Evolutionary conservation across 208 protist species (phyloP).

Genomic region (Leishmania lainsoni): DNA sequence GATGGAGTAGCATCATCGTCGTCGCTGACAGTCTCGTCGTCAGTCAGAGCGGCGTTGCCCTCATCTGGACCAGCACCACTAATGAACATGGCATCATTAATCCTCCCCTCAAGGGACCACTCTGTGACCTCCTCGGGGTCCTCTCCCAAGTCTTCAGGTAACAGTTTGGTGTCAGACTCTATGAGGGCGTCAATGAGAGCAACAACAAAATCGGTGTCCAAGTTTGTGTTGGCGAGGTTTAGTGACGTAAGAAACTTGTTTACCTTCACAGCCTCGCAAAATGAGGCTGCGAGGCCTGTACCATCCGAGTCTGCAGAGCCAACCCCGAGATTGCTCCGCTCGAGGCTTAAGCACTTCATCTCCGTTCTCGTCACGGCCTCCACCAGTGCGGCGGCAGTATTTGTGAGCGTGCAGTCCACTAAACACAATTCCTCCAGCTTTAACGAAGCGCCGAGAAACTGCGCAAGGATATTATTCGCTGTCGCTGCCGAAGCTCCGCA

Average conservation of each 20-base stretch:
- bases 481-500: slow-evolving; percentile 10
- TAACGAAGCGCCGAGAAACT: background rate
- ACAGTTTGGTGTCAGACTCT: slow-evolving; percentile 60
- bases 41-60: background rate
- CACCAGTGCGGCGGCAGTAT: slow-evolving; percentile 15
- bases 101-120: slow-evolving; percentile 23
- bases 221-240: slow-evolving; percentile 63
- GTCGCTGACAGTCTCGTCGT: slow-evolving; percentile 5
- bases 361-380: slow-evolving; percentile 24
- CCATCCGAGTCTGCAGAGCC: slow-evolving; percentile 25
- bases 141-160: slow-evolving; percentile 48
- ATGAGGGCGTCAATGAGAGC: slow-evolving; percentile 48
- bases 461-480: background rate
- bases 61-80: slow-evolving; percentile 20
- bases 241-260: slow-evolving; percentile 80
- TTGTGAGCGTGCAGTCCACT: slow-evolving; percentile 17
- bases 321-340: slow-evolving; percentile 57
- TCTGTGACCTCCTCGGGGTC: slow-evolving; percentile 21
- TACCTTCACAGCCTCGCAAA: slow-evolving; percentile 58
- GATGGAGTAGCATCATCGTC: slow-evolving; percentile 10
- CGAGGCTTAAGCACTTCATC: slow-evolving; percentile 43
- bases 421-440: slow-evolving; percentile 17
- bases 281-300: slow-evolving; percentile 31
- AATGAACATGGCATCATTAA: background rate
- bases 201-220: slow-evolving; percentile 30